Percentiles rank a stretch among this genome's conserved stretches.
Conservation (phyloP, 352 stramenopile genomes). For the Pythium insidiosum region DNA sequence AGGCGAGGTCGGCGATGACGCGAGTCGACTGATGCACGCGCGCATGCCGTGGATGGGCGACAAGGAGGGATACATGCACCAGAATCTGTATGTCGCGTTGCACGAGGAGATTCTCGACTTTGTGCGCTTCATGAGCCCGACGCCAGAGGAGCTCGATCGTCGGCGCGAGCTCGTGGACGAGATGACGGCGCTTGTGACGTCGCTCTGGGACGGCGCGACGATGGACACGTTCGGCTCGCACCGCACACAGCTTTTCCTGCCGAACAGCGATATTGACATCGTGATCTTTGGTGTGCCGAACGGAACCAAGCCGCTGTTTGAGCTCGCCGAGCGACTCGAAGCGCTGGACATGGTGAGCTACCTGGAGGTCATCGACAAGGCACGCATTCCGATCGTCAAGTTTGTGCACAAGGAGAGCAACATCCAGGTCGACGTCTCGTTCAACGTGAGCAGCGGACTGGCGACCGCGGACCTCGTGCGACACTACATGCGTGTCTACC, state of each 20-base stretch:
- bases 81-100: conserved; percentile 81
- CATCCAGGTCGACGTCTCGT: conserved; percentile 92
- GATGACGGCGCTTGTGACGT: conserved; percentile 55
- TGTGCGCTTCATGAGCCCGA: conserved; percentile 86
- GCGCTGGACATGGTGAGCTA: conserved; percentile 79
- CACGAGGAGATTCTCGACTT: conserved; percentile 97
- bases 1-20: conserved; percentile 18
- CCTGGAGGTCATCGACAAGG: conserved; percentile 93
- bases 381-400: conserved; percentile 95
- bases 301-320: conserved; percentile 47
- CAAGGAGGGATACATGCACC: conserved; percentile 41
- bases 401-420: conserved; percentile 86
- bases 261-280: conserved; percentile 93
- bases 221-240: conserved; percentile 91
- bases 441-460: conserved; percentile 79
- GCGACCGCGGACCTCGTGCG: conserved; percentile 86
- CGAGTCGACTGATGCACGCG: conserved; percentile 30
- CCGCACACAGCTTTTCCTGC: conserved; percentile 89
- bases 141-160: conserved; percentile 55
- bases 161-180: conserved; percentile 65
- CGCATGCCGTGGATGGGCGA: conserved; percentile 61
- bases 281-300: conserved; percentile 73
- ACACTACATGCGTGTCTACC: conserved; percentile 88
- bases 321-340: conserved; percentile 41
- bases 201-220: conserved; percentile 46